Conservation (phyloP, 305 asterid species). For the Ilex paraguariensis region DNA sequence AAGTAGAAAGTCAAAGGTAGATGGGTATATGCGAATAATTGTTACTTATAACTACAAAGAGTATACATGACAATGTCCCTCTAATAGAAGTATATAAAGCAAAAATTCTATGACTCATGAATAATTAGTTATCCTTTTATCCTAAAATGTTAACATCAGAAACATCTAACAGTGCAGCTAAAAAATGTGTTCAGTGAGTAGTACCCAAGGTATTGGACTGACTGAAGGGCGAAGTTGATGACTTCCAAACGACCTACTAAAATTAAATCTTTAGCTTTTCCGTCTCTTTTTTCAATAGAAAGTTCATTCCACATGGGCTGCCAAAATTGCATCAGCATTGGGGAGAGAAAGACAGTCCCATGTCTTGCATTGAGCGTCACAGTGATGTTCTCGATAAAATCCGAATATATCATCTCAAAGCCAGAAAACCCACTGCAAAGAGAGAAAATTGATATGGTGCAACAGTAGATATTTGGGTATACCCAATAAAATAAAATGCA, state of each 20-base stretch:
- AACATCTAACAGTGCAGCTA: neutral
- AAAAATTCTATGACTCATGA: neutral
- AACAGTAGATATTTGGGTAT: too few relatives aligned
- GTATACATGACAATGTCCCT: too few relatives aligned
- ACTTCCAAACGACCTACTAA: constrained; percentile 59
- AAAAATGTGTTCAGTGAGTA: constrained; percentile 3
- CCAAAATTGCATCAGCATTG: constrained; percentile 64
- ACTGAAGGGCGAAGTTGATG: constrained; percentile 68
- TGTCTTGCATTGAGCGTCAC: constrained; percentile 48
- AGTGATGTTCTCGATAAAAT: constrained; percentile 53
- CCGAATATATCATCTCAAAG: constrained; percentile 56
- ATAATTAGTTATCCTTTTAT: neutral
- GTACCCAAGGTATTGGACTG: constrained; percentile 78
- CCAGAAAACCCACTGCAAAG: constrained; percentile 80
- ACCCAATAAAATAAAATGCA: neutral
- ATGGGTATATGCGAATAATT: too few relatives aligned
- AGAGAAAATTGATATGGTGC: constrained; percentile 9
- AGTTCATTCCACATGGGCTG: constrained; percentile 47
- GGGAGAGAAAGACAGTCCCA: constrained; percentile 59
- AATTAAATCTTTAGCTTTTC: constrained; percentile 32
- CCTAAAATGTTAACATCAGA: neutral
- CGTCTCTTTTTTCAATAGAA: constrained; percentile 26
- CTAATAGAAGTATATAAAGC: neutral
- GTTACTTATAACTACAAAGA: too few relatives aligned
- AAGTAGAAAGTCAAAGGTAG: too few relatives aligned